A percentile compares a stretch with the other conserved stretches of the same genome.
phyloP scores from a whole-genome alignment of 345 rosid species.

The Gossypium anomalum region DNA sequence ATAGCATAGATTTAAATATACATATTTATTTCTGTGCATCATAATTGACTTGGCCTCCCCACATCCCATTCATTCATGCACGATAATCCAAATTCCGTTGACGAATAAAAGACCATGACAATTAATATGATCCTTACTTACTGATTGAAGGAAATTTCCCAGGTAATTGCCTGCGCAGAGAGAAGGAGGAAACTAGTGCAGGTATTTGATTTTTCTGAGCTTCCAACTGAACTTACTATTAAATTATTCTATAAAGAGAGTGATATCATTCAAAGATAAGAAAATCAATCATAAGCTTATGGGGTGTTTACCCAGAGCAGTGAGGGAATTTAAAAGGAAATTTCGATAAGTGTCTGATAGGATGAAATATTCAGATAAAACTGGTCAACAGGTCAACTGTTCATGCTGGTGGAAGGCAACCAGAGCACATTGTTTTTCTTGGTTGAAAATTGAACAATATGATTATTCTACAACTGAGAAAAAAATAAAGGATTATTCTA shows the following conservation, averaged over 20 bases:
- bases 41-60: conserved; percentile 8
- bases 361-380: not conserved
- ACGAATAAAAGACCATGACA: not conserved
- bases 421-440: not conserved
- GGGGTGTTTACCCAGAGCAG: not conserved
- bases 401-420: not conserved
- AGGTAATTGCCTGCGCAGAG: not conserved
- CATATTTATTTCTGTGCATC: not conserved
- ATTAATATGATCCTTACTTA: not conserved
- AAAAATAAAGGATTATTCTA: not conserved
- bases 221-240: not conserved
- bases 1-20: not conserved
- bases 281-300: not conserved
- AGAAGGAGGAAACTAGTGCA: not conserved
- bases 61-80: not conserved
- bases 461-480: not conserved
- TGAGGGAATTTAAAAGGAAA: not conserved
- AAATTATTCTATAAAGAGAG: not conserved
- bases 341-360: not conserved
- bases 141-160: not conserved
- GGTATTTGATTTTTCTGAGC: conserved; percentile 10
- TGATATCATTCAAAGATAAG: conserved; percentile 4
- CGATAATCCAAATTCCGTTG: not conserved
- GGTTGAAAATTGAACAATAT: not conserved
- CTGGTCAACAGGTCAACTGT: not conserved